Evolutionary conservation across 306 rosid species (phyloP), one percentile per base, ranked within the genome.

Genomic region (Pyrus communis): DNA sequence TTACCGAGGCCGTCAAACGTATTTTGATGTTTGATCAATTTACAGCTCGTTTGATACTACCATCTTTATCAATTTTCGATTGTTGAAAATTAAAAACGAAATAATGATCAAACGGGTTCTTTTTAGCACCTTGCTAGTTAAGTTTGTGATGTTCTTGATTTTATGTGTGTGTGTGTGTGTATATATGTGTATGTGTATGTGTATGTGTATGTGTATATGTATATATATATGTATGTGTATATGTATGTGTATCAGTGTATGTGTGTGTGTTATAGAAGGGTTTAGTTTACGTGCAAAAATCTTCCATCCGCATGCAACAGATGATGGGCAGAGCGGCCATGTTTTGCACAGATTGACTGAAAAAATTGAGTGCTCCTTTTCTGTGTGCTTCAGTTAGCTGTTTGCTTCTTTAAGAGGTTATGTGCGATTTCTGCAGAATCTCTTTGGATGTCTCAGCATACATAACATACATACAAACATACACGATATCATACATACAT

Each of bases 281-380:
- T 54, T 10, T 5, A 4, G 28, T 33, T 13, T 63, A 17, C 18
- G 83, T 85, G 93, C 92, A 82, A 87, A 90, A 75, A 61, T 23
- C 93, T 93, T 93, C 98, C 97, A 93, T 91, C 98, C 98, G 92
- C 88, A 83, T 89, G 96, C 70, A 69, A 70, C 12, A 55, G 15
- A 25, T 61, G 22, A 7, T 85, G 89, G 80, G 68, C 88, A 89
- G 84, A 76, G 73, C 97, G 98, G 97, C 96, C 98, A 93, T 89
- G 70, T 71, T 89, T 88, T 93, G 97, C 98, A 79, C 87, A 91
- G 51, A 93, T 82, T 40, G 71, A 93, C 15, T 77, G 4, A 28
- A 12, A 31, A 73, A 73, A 54, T 59, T 83, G 78, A 78, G 80
- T 60, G 78, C 85, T 77, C 62, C 12, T 13, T 8, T 1, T n/a